Base-by-base conservation (phyloP, 176 grass and related monocot genomes). In the Raddia distichophylla region DNA sequence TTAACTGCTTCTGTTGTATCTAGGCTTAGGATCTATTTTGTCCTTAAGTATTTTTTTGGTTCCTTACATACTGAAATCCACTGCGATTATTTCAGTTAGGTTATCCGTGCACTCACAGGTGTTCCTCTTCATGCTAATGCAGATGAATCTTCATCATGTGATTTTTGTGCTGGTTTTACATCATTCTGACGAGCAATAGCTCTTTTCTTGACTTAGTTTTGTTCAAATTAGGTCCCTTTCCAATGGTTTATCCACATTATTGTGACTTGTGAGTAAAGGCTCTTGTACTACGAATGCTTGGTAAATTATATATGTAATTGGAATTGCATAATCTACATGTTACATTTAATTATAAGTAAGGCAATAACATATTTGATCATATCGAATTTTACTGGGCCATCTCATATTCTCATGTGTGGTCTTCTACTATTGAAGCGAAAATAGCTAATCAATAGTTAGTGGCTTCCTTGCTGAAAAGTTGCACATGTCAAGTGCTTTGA, bases 281-380 rank as follows among this genome's bases (percentile, higher is more conserved):
- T 57, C 6, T 20, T 63, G 82, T 45, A 71, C 14, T 47, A 50
- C 42, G 51, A 20, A 52, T 59, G 32, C 48, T 53, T 73, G 50
- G 35, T 60, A 72, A 83, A 76, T 77, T 81, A 14, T 77, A 34
- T 69, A 19, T 64, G 17, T 46, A 34, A 35, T 13, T 64, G 65
- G 50, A 81, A 49, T 82, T 59, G 58, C 44, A 43, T 60, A 48
- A 1, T 79, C 46, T 54, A 46, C 49, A 66, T 73, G 58, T 8
- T 63, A 53, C 59, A 20, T 45, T 60, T 75, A 45, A 54, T 47
- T 70, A 20, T 67, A 33, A 71, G 46, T 76, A 15, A 3, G 47
- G 20, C 44, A 60, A 53, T 34, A 44, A 22, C 14, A 69, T 51
- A 18, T 73, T 64, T 67, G 50, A n/a, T 69, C 53, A 68, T 13